phyloP scores from a whole-genome alignment of 192 early-diverging fungal genomes.

The Gonapodya prolifera region DNA sequence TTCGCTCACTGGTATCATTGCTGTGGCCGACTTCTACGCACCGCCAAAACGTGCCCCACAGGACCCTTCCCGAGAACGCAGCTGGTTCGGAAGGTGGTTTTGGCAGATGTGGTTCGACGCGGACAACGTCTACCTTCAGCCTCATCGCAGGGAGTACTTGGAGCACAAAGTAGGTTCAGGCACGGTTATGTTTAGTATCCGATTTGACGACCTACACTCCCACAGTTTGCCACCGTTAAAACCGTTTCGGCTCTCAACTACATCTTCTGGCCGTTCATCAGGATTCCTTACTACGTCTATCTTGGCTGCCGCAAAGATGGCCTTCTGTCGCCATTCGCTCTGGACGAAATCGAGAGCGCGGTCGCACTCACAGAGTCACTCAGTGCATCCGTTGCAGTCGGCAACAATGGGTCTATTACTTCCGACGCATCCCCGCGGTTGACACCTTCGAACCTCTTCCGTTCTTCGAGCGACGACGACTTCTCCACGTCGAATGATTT shows the following conservation, averaged over 20 bases:
- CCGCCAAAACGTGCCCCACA: conserved; percentile 26
- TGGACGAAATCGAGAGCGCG: conserved; percentile 8
- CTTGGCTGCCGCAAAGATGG: conserved; percentile 42
- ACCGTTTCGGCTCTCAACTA: conserved; percentile 56
- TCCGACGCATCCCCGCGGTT: not conserved
- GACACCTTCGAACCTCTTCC: conserved; percentile 6
- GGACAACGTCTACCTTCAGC: conserved; percentile 70
- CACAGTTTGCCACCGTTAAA: conserved; percentile 62
- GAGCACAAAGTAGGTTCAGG: conserved; percentile 37
- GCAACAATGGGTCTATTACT: conserved; percentile 1
- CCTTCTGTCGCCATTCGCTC: conserved; percentile 11
- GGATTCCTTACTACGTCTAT: conserved; percentile 84
- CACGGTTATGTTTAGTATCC: too few relatives aligned
- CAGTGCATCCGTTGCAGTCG: not conserved
- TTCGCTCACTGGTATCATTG: conserved; percentile 51
- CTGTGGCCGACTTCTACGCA: conserved; percentile 67
- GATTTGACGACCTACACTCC: too few relatives aligned
- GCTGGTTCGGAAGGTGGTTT: conserved; percentile 69
- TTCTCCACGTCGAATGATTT: conserved; percentile 18
- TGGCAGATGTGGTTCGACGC: conserved; percentile 81
- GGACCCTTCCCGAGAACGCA: conserved; percentile 48
- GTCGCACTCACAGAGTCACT: not conserved
- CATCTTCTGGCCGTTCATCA: conserved; percentile 56
- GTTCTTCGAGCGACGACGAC: conserved; percentile 11
- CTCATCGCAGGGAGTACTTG: conserved; percentile 68